Evolutionary conservation across 768 basidiomycete genomes (phyloP).

Genomic region (Nidula microcarpa): DNA sequence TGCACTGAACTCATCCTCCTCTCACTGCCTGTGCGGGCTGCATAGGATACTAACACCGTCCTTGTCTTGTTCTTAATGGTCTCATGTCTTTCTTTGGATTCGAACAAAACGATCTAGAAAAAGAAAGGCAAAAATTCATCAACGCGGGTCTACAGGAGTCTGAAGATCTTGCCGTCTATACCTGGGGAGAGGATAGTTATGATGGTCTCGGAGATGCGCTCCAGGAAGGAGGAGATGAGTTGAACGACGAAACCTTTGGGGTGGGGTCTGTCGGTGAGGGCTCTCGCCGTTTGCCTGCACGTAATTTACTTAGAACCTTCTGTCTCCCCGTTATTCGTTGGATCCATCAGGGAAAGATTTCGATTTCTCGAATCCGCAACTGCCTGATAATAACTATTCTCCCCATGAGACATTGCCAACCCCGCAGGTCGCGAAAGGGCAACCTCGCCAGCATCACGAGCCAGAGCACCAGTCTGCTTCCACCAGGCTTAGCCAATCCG

Average conservation of each 20-base stretch:
- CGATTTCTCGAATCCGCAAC: constrained; percentile 63
- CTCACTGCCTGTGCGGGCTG: background rate
- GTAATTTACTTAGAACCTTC: constrained; percentile 1
- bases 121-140: constrained; percentile 56
- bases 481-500: constrained; percentile 16
- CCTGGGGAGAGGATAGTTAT: constrained; percentile 89
- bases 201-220: constrained; percentile 87
- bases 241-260: constrained; percentile 98
- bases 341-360: constrained; percentile 76
- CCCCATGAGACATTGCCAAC: constrained; percentile 13
- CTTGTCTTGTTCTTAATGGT: constrained; percentile 24
- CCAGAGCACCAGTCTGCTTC: constrained; percentile 8
- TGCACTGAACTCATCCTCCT: too few relatives aligned
- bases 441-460: constrained; percentile 1
- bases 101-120: constrained; percentile 58
- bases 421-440: constrained; percentile 9
- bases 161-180: constrained; percentile 88
- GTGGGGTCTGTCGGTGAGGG: constrained; percentile 66
- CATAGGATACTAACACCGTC: constrained; percentile 7
- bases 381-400: constrained; percentile 25
- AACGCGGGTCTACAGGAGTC: constrained; percentile 47
- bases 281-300: constrained; percentile 1
- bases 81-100: constrained; percentile 86
- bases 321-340: constrained; percentile 4
- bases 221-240: constrained; percentile 85